phyloP scores from a whole-genome alignment of 164 flowering plant species.

The Platanus orientalis region DNA sequence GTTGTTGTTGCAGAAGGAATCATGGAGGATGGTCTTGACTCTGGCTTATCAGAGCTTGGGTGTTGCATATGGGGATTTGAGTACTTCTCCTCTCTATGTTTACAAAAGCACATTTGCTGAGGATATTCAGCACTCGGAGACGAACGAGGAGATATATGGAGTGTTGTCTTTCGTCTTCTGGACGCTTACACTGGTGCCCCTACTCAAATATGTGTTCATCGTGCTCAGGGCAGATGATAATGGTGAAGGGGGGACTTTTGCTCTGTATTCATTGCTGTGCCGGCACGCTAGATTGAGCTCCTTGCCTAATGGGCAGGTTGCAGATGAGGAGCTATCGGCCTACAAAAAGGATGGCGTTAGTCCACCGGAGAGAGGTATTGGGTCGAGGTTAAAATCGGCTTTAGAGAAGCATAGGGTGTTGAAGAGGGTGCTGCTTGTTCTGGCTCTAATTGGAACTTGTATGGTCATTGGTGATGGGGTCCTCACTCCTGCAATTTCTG shows the following conservation, averaged over 20 bases:
- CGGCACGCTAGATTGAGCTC: constrained; percentile 77
- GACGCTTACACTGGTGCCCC: constrained; percentile 83
- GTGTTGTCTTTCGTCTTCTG: constrained; percentile 89
- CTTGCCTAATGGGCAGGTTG: constrained; percentile 70
- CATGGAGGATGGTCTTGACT: constrained; percentile 78
- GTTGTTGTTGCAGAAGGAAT: constrained; percentile 53
- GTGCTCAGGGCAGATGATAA: constrained; percentile 91
- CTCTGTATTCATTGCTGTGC: constrained; percentile 80
- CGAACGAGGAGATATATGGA: constrained; percentile 89
- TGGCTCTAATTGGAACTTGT: constrained; percentile 92
- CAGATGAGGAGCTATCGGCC: constrained; percentile 67
- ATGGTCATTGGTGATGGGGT: constrained; percentile 99
- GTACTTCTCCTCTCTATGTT: constrained; percentile 87
- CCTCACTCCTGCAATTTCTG: constrained; percentile 89
- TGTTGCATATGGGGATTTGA: constrained; percentile 94
- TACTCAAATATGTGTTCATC: constrained; percentile 83
- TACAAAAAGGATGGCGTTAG: constrained; percentile 48
- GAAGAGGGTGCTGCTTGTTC: constrained; percentile 66
- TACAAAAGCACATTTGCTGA: constrained; percentile 81
- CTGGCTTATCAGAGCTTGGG: constrained; percentile 94
- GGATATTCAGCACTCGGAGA: constrained; percentile 70
- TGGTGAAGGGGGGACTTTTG: constrained; percentile 99
- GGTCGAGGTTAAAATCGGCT: constrained; percentile 49
- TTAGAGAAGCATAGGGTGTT: constrained; percentile 72
- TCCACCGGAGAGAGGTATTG: constrained; percentile 27